Percentiles rank a stretch among this genome's conserved stretches.
Conservation (phyloP, 805 yeast genomes). For the Teunomyces gatunensis region DNA sequence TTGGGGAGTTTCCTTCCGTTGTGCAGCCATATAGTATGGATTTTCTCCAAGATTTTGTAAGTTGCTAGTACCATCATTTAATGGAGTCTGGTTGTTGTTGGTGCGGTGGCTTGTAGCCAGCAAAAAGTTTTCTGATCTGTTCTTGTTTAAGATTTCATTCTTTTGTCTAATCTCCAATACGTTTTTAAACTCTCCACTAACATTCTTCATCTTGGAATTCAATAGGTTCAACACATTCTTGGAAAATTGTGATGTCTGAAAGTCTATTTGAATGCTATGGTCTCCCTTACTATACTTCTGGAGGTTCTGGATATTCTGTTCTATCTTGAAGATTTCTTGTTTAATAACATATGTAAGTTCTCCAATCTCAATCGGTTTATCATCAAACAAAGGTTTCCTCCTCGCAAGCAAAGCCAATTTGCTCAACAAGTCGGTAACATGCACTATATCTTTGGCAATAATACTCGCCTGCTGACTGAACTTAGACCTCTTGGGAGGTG, state of each 20-base stretch:
- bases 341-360: conserved; percentile 85
- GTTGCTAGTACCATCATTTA: conserved; percentile 10
- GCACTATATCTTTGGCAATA: conserved; percentile 86
- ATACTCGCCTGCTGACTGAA: conserved; percentile 65
- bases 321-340: conserved; percentile 83
- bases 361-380: conserved; percentile 88
- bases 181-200: conserved; percentile 84
- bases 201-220: conserved; percentile 87
- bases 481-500: conserved; percentile 30
- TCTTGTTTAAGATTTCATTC: conserved; percentile 74
- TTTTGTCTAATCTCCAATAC: conserved; percentile 88
- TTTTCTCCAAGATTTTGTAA: conserved; percentile 34
- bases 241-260: conserved; percentile 71
- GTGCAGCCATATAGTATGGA: conserved; percentile 29
- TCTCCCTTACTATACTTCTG: conserved; percentile 52
- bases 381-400: conserved; percentile 88
- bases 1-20: conserved; percentile 10
- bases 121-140: conserved; percentile 81
- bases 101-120: conserved; percentile 42
- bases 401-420: conserved; percentile 84
- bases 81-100: conserved; percentile 27
- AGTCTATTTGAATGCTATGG: conserved; percentile 41
- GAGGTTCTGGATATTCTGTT: conserved; percentile 61
- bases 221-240: conserved; percentile 83
- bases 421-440: conserved; percentile 75